These are phyloP conservation scores for Huntiella bhutanensis DNA, from an alignment of 2,329 filamentous ascomycete genomes.

Conservation along the genomic window DNA sequence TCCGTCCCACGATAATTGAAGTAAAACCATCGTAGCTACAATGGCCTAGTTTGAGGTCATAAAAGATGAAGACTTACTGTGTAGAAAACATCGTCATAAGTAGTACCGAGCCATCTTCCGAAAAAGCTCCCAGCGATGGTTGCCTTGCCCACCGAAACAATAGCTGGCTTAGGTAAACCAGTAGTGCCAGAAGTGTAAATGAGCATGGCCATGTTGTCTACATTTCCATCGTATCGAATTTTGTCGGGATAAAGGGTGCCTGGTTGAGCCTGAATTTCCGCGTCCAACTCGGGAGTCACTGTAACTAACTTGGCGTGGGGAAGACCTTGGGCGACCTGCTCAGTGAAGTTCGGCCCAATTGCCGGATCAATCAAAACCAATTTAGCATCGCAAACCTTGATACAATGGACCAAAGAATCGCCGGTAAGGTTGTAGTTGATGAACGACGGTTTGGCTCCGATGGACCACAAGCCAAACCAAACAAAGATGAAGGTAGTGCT, in stretches of 20 bases:
- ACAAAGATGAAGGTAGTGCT: conserved; percentile 60
- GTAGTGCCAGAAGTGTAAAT: conserved; percentile 81
- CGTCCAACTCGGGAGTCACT: conserved; percentile 38
- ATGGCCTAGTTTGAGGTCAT: too few relatives aligned
- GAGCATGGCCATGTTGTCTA: conserved; percentile 45
- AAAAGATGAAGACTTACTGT: conserved; percentile 31
- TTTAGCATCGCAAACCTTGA: conserved; percentile 46
- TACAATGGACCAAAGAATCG: conserved; percentile 53
- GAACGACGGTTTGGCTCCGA: conserved; percentile 67
- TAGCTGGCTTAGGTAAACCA: conserved; percentile 61
- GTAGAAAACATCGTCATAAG: conserved; percentile 49
- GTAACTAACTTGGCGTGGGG: conserved; percentile 37
- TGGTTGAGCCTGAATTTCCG: conserved; percentile 30
- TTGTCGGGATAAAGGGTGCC: conserved; percentile 39
- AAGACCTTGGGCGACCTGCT: conserved; percentile 35
- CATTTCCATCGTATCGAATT: conserved; percentile 29
- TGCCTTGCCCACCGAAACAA: conserved; percentile 54
- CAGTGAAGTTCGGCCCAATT: conserved; percentile 27
- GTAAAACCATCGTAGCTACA: too few relatives aligned
- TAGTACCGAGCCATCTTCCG: conserved; percentile 36
- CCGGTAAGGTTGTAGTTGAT: conserved; percentile 73
- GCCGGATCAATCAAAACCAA: conserved; percentile 49
- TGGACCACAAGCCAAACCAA: conserved; percentile 60
- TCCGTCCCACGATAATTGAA: too few relatives aligned
- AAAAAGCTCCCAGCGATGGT: conserved; percentile 34